phyloP scores from a whole-genome alignment of 208 protist species.

The Borovskyia barvae region DNA sequence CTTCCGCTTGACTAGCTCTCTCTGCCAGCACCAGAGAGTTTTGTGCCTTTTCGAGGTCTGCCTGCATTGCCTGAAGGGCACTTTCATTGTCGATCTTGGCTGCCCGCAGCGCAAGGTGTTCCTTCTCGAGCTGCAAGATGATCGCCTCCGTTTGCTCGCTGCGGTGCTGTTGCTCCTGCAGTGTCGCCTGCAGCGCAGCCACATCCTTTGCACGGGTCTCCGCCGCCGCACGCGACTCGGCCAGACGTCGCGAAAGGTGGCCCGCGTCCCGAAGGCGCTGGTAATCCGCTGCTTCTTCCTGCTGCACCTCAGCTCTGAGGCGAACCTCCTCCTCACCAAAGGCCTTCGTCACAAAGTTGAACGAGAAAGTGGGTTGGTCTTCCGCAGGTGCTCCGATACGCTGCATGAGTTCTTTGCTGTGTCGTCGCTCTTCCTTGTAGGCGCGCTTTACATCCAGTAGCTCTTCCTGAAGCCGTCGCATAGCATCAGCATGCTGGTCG shows the following conservation, averaged over 20 bases:
- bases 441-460: conserved; percentile 15
- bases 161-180: neutral
- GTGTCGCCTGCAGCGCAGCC: neutral
- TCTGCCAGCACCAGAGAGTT: neutral
- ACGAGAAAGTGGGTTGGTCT: conserved; percentile 5
- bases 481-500: conserved; percentile 20
- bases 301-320: neutral
- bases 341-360: neutral
- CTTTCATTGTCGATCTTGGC: neutral
- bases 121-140: too few species aligned
- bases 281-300: conserved; percentile 1
- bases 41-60: neutral
- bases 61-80: neutral
- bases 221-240: too few species aligned
- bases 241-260: too few species aligned
- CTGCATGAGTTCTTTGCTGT: conserved; percentile 16
- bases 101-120: neutral
- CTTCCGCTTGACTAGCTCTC: neutral
- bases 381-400: conserved; percentile 4
- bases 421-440: conserved; percentile 12
- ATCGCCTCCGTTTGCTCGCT: too few species aligned
- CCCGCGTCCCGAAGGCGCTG: neutral
- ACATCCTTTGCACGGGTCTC: neutral
- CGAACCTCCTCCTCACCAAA: neutral
- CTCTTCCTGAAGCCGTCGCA: conserved; percentile 25